Evolutionary conservation across 1,284 basidiomycete species (phyloP).

Genomic region (Violaceomyces palustris): DNA sequence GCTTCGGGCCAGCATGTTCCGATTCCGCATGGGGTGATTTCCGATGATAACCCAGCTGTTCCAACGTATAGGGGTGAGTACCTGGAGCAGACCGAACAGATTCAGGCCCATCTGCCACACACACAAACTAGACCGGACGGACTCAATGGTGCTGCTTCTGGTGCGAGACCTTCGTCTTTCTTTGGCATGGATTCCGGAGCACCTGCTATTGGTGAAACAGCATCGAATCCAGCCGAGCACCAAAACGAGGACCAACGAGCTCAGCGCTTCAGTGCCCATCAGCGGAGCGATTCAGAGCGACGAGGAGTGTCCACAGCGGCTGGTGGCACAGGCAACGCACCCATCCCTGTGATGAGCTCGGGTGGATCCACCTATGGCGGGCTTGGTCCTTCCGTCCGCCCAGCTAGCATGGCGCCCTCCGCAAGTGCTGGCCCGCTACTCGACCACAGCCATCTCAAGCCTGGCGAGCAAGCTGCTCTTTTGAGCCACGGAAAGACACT

Average conservation of each 20-base stretch:
- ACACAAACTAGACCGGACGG: too few relatives aligned
- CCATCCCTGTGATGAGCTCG: constrained; percentile 14
- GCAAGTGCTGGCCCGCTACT: constrained; percentile 58
- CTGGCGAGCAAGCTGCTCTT: constrained; percentile 84
- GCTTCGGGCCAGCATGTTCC: constrained; percentile 23
- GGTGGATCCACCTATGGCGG: constrained; percentile 19
- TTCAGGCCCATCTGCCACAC: neutral
- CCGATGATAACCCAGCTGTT: constrained; percentile 18
- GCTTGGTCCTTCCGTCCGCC: constrained; percentile 26
- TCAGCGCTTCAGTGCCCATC: constrained; percentile 5
- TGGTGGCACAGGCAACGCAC: constrained; percentile 33
- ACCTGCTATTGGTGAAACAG: neutral
- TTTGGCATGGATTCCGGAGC: constrained; percentile 18
- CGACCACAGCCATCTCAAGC: constrained; percentile 87
- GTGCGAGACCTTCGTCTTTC: constrained; percentile 29
- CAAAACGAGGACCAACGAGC: constrained; percentile 2
- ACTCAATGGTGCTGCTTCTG: too few relatives aligned
- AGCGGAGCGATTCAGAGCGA: constrained; percentile 10
- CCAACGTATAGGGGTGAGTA: too few relatives aligned
- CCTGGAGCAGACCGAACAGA: neutral
- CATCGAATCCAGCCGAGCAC: too few relatives aligned
- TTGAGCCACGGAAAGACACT: constrained; percentile 91
- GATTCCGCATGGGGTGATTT: constrained; percentile 12
- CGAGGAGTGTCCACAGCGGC: constrained; percentile 37
- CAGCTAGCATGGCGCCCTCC: constrained; percentile 40